Base-by-base conservation (phyloP, 164 flowering plant species). In the Vitis rotundifolia region DNA sequence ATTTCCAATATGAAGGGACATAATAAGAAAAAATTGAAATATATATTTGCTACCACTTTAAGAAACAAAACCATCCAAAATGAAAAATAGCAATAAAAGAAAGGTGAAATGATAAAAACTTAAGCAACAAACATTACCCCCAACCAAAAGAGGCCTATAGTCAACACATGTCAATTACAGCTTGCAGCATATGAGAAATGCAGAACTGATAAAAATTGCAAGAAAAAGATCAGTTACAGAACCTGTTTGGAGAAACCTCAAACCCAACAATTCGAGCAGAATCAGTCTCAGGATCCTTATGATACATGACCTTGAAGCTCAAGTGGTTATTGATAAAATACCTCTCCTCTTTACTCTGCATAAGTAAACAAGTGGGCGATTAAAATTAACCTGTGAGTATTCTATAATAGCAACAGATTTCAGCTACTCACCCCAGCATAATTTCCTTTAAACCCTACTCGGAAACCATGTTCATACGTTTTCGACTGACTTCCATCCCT, bases 391-490 rank as follows among this genome's bases (percentile, higher is more conserved):
- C 22, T 29, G 29, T 29, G 31, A 51, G 15, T 37, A 29, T 48
- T 53, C 16, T 9, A 71, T 16, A 53, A 49, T 29, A 44, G 50
- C 28, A 67, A 16, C n/a, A 44, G 52, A 51, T 54, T 72, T 53
- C 56, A 5, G 26, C 52, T 60, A 52, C 83, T 74, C 81, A 87
- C 91, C 79, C 87, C 88, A 26, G 79, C 67, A 75, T 78, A 82
- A 56, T 74, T 82, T 61, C 84, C 85, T 70, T 82, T 86, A 67
- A 81, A 90, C 16, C 98, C 98, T 72, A 92, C 96, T 80, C 80
- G 92, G 68, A 88, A 94, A 49, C 98, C 97, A 83, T 91, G 98
- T 63, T 94, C 97, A 76, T 92, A 92, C 48, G 85, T 81, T 29
- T 75, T 86, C 59, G 85, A 71, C 62, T 73, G 86, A 76, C 66